Evolutionary conservation across 2,329 filamentous ascomycete genomes (phyloP), one percentile per base, ranked within the genome.

Genomic region (Pseudophaeomoniella oleicola): DNA sequence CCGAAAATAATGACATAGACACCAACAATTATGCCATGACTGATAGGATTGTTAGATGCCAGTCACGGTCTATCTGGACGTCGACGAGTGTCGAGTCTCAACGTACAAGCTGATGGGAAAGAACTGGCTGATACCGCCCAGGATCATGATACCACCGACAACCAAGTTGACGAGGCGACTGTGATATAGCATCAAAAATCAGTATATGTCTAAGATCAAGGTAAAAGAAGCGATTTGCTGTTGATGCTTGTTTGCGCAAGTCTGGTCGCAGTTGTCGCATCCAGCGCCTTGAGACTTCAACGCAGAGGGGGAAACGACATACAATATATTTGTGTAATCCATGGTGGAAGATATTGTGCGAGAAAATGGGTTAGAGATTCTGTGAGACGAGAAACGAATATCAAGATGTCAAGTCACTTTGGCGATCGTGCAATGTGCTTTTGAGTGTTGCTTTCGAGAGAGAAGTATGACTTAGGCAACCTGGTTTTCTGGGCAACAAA

Each of bases 111-210:
- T 42, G 19, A 55, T 44, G 30, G 56, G 55, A 50, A 63, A 62
- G 54, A 62, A 65, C 50, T 66, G 60, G 37, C 51, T 59, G 46
- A 69, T 66, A 54, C 86, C 88, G 46, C 87, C 88, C 34, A 94
- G 68, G 34, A 93, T 67, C 76, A 94, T 92, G 47, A 94, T 72
- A 48, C 79, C 79, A 51, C 79, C 90, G 45, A 92, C 78, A 51
- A 68, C 83, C 60, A 98, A 69, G 71, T 98, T 98, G 59, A 93
- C 83, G 55, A 96, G 76, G 55, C 90, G 90, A 67, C 90, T 96
- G 57, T 41, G 30, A 36, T 32, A 32, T 34, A 12, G n/a, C 18
- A 30, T 14, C 10, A 22, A 18, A 37, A 14, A 19, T 38, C 15
- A 37, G 33, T 37, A 32, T 16, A 38, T 39, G 32, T 39, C 32